Percentiles rank a stretch among this genome's conserved stretches.
Conservation (phyloP, 2,329 filamentous ascomycete genomes). For the Diaporthe caulivora region DNA sequence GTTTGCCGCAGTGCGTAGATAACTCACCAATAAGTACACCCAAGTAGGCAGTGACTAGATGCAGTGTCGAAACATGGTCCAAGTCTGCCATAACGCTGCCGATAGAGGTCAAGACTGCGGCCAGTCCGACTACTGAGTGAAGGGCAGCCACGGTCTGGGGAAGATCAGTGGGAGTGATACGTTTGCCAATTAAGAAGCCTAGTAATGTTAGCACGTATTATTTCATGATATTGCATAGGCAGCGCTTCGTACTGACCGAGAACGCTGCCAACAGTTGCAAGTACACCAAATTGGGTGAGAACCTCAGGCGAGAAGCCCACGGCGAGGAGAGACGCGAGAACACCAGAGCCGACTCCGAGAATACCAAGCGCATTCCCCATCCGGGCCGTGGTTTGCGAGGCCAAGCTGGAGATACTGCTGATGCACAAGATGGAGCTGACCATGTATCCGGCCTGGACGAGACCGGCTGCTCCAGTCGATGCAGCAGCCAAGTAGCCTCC, state of each 20-base stretch:
- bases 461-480: constrained; percentile 82
- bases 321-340: constrained; percentile 84
- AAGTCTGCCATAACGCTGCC: constrained; percentile 85
- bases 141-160: constrained; percentile 91
- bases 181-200: constrained; percentile 82
- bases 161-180: constrained; percentile 88
- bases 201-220: constrained; percentile 11
- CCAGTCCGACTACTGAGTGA: constrained; percentile 90
- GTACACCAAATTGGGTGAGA: constrained; percentile 81
- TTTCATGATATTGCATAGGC: constrained; percentile 29
- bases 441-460: constrained; percentile 89
- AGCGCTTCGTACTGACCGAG: constrained; percentile 56
- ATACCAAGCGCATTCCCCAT: constrained; percentile 90
- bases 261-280: constrained; percentile 79
- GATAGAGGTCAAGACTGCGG: constrained; percentile 88
- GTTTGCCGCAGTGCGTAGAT: neutral
- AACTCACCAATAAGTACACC: constrained; percentile 81
- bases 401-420: constrained; percentile 83
- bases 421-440: constrained; percentile 89
- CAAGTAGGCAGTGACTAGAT: constrained; percentile 87
- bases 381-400: constrained; percentile 84
- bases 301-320: constrained; percentile 85
- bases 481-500: constrained; percentile 86
- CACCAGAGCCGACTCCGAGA: constrained; percentile 84
- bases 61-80: constrained; percentile 78